Evolutionary conservation across 441 rosid species (phyloP).

Genomic region (Populus hybrid): DNA sequence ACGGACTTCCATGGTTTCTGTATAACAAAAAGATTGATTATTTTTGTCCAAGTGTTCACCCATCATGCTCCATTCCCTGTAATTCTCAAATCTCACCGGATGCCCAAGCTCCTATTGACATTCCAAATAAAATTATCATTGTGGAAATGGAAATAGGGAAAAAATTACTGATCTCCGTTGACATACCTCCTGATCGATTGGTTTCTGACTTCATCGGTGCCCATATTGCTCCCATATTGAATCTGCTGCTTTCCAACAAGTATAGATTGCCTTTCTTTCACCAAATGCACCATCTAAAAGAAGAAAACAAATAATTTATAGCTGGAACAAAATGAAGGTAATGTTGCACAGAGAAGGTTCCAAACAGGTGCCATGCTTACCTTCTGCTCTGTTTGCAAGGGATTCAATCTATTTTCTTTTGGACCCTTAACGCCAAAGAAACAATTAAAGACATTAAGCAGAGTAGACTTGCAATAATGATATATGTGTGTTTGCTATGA

Average conservation of each 20-base stretch:
- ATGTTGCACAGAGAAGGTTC: background rate
- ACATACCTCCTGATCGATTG: slow-evolving; percentile 38
- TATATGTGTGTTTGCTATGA: slow-evolving; percentile 7
- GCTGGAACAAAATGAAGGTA: background rate
- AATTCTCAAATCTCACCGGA: slow-evolving; percentile 28
- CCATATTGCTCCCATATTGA: slow-evolving; percentile 23
- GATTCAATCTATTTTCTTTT: slow-evolving; percentile 77
- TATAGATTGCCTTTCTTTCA: slow-evolving; percentile 33
- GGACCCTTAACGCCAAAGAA: slow-evolving; percentile 58
- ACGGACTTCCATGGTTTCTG: slow-evolving; percentile 17
- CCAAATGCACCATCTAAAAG: slow-evolving; percentile 33
- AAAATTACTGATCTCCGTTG: background rate
- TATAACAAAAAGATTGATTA: slow-evolving; percentile 17
- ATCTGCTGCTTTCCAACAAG: slow-evolving; percentile 30
- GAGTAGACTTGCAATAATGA: slow-evolving; percentile 9
- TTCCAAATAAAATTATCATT: background rate
- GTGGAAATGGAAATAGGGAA: background rate
- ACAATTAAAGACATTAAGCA: slow-evolving; percentile 24
- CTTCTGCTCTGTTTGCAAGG: slow-evolving; percentile 61
- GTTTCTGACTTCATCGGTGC: slow-evolving; percentile 32
- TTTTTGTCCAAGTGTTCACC: slow-evolving; percentile 20
- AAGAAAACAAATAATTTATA: background rate
- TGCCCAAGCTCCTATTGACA: slow-evolving; percentile 46
- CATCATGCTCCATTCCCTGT: slow-evolving; percentile 4
- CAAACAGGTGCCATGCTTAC: slow-evolving; percentile 31